Evolutionary conservation across 2,329 filamentous ascomycete species (phyloP).

Genomic region (Knufia fluminis): DNA sequence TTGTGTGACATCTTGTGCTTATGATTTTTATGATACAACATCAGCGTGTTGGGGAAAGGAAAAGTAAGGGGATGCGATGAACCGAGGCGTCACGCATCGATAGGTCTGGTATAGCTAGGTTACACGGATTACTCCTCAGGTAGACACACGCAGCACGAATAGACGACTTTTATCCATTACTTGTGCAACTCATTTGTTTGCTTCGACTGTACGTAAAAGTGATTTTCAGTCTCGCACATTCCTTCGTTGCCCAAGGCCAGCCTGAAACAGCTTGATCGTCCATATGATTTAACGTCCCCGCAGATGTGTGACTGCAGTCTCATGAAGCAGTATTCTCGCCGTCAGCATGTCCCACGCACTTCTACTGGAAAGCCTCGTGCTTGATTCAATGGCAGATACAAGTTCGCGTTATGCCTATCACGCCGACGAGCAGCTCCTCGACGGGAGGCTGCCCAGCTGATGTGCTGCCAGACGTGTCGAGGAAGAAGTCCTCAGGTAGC

Average conservation of each 20-base stretch:
- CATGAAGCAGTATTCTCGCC: not conserved
- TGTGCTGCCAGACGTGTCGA: not conserved
- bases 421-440: not conserved
- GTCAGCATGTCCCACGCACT: not conserved
- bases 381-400: not conserved
- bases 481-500: not conserved
- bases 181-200: not conserved
- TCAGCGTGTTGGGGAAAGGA: not conserved
- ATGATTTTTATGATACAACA: conserved; percentile 3
- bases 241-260: too few species aligned
- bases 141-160: conserved; percentile 1
- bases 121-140: conserved; percentile 4
- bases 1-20: not conserved
- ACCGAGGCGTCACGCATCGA: not conserved
- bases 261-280: conserved; percentile 3
- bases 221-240: not conserved
- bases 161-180: not conserved
- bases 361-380: not conserved
- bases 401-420: not conserved
- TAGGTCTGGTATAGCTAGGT: conserved; percentile 8
- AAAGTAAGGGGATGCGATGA: not conserved
- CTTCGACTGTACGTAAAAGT: not conserved
- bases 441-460: not conserved
- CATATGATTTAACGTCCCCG: not conserved
- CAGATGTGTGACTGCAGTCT: not conserved